These are phyloP conservation scores for Volutella citrinella DNA, from an alignment of 2,329 filamentous ascomycete genomes.

Conservation along the genomic window DNA sequence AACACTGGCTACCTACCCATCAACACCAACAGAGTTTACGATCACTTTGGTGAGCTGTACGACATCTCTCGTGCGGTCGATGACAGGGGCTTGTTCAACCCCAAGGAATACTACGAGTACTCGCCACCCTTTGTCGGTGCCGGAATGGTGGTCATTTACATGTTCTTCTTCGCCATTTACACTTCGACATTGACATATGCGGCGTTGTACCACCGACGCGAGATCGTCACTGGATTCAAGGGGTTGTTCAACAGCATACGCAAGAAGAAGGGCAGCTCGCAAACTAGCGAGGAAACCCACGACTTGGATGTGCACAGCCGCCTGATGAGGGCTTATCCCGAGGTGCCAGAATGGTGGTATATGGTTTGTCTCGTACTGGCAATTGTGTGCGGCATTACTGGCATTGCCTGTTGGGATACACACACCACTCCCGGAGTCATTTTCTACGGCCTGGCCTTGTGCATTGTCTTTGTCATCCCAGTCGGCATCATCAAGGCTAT, in stretches of 20 bases:
- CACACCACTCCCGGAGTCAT: slow-evolving; percentile 50
- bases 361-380: slow-evolving; percentile 39
- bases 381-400: slow-evolving; percentile 44
- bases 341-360: slow-evolving; percentile 57
- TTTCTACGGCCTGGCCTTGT: slow-evolving; percentile 48
- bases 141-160: slow-evolving; percentile 49
- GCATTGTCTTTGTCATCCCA: slow-evolving; percentile 49
- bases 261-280: slow-evolving; percentile 38
- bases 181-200: slow-evolving; percentile 50
- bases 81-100: slow-evolving; percentile 42
- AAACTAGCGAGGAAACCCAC: slow-evolving; percentile 31
- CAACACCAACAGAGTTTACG: slow-evolving; percentile 49
- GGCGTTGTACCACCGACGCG: slow-evolving; percentile 49
- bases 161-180: slow-evolving; percentile 55
- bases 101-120: slow-evolving; percentile 45
- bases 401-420: slow-evolving; percentile 47
- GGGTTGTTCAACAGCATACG: slow-evolving; percentile 44
- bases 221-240: slow-evolving; percentile 48
- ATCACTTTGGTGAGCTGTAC: slow-evolving; percentile 47
- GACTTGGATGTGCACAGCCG: slow-evolving; percentile 46
- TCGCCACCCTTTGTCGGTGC: slow-evolving; percentile 51
- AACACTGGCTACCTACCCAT: slow-evolving; percentile 54
- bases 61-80: slow-evolving; percentile 43
- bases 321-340: slow-evolving; percentile 44
- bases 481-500: slow-evolving; percentile 52